phyloP scores from a whole-genome alignment of 306 rosid genomes.

The Oxytropis ochrocephala region DNA sequence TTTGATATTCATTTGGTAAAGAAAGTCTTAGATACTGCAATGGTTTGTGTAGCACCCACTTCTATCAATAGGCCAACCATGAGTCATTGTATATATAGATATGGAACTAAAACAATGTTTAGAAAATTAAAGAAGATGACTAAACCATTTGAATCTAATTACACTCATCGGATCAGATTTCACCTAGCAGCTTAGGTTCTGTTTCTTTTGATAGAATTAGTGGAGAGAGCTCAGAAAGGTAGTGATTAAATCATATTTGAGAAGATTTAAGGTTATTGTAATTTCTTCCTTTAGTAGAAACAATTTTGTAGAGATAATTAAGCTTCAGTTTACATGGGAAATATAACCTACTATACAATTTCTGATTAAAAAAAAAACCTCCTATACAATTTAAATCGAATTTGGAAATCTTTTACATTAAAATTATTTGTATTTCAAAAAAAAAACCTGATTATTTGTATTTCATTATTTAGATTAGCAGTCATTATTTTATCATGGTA shows the following conservation, averaged over 20 bases:
- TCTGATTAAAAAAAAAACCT: too few relatives aligned
- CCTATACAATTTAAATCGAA: too few relatives aligned
- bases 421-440: too few relatives aligned
- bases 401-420: too few relatives aligned
- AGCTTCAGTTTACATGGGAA: too few relatives aligned
- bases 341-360: too few relatives aligned
- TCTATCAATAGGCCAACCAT: constrained; percentile 32
- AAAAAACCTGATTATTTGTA: too few relatives aligned
- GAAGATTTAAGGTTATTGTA: background rate
- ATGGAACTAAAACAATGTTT: constrained; percentile 27
- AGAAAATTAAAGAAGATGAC: background rate
- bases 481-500: too few relatives aligned
- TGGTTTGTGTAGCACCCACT: constrained; percentile 27
- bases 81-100: constrained; percentile 26
- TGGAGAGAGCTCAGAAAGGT: constrained; percentile 30
- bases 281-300: too few relatives aligned
- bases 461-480: too few relatives aligned
- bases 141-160: background rate
- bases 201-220: constrained; percentile 28
- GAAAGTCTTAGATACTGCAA: constrained; percentile 27
- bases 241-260: background rate
- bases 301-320: too few relatives aligned
- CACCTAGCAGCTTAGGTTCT: background rate
- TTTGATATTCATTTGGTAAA: constrained; percentile 9
- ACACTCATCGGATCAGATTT: background rate